Evolutionary conservation across 1,139 yeast species (phyloP).

Genomic region (Pichia sp.): DNA sequence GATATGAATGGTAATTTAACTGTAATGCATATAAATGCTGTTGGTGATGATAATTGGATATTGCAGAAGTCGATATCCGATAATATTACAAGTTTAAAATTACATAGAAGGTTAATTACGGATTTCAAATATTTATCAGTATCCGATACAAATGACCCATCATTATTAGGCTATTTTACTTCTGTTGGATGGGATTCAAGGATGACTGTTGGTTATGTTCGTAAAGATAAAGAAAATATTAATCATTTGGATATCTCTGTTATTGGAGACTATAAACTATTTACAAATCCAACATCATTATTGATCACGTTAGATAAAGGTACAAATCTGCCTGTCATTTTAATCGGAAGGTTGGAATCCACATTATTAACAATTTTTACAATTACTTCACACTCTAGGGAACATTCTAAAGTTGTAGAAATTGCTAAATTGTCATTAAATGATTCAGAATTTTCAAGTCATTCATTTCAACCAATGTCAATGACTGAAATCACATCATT

Average conservation of each 20-base stretch:
- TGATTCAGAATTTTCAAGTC: constrained; percentile 68
- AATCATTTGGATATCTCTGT: constrained; percentile 10
- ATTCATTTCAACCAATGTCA: constrained; percentile 56
- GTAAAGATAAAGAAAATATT: neutral
- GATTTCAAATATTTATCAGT: constrained; percentile 30
- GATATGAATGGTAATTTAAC: constrained; percentile 33
- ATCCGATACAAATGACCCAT: constrained; percentile 18
- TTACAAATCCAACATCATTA: constrained; percentile 46
- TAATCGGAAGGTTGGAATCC: constrained; percentile 55
- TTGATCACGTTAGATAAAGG: constrained; percentile 13
- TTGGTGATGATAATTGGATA: neutral
- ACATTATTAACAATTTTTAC: constrained; percentile 49
- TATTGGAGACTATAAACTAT: constrained; percentile 34
- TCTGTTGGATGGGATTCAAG: constrained; percentile 60
- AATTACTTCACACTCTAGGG: constrained; percentile 6
- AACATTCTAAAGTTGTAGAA: constrained; percentile 26
- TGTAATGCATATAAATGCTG: constrained; percentile 14
- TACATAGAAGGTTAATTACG: constrained; percentile 41
- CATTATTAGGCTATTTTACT: constrained; percentile 34
- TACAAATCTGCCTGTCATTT: constrained; percentile 32
- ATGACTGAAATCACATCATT: constrained; percentile 29
- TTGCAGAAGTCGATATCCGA: constrained; percentile 17
- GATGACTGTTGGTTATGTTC: constrained; percentile 37
- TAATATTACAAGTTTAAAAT: constrained; percentile 15
- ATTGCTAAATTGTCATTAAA: constrained; percentile 53